Conservation (phyloP, 768 basidiomycete genomes). For the Cubamyces lactineus region DNA sequence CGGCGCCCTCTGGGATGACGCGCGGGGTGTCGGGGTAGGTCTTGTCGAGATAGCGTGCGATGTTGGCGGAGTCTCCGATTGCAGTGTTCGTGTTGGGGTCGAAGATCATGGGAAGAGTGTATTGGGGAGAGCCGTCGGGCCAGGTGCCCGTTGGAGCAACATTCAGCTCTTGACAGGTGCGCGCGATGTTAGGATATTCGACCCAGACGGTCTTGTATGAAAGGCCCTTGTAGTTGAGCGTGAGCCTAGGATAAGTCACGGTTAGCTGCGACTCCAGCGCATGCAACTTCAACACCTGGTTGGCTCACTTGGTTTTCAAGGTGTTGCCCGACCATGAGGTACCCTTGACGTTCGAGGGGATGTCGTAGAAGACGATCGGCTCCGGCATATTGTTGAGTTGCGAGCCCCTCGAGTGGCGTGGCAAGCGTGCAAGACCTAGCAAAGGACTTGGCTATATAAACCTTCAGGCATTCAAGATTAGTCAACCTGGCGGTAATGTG, state of each 20-base stretch:
- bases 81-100: slow-evolving; percentile 45
- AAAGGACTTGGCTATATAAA: neutral
- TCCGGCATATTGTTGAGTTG: slow-evolving; percentile 9
- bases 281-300: slow-evolving; percentile 4
- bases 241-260: slow-evolving; percentile 31
- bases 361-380: slow-evolving; percentile 45
- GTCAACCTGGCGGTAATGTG: no score
- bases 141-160: slow-evolving; percentile 38
- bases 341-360: slow-evolving; percentile 34
- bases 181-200: slow-evolving; percentile 51
- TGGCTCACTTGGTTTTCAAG: slow-evolving; percentile 28
- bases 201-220: slow-evolving; percentile 50
- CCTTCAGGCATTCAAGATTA: no score
- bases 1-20: slow-evolving; percentile 43
- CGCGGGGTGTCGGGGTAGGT: slow-evolving; percentile 48
- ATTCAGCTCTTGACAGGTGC: slow-evolving; percentile 37
- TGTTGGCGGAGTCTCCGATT: slow-evolving; percentile 47
- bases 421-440: no score
- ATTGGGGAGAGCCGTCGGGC: slow-evolving; percentile 37
- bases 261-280: neutral
- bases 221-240: slow-evolving; percentile 42
- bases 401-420: neutral
- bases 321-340: slow-evolving; percentile 42
- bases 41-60: slow-evolving; percentile 55
- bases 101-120: slow-evolving; percentile 55